Base-by-base conservation (phyloP, 169 alveolate species). In the Plasmodium malariae region DNA sequence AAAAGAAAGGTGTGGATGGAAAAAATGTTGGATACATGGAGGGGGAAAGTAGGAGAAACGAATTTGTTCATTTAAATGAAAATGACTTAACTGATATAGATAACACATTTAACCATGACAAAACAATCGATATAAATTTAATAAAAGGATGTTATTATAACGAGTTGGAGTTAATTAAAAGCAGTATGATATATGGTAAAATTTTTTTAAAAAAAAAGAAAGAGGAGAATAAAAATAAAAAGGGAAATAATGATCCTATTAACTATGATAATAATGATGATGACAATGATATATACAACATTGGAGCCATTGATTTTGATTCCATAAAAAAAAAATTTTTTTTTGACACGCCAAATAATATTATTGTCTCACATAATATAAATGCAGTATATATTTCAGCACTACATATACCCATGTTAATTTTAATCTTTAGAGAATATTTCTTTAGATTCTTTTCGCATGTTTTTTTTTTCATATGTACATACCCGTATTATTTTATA, bases 361-460 rank as follows among this genome's bases (percentile, higher is more conserved):
- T 83, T 3, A 83, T 83, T 57, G 91, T 65, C 14, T 83, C 83
- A 17, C 83, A 83, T 40, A 83, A 83, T 59, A 67, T 83, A 83
- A 83, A 83, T 59, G 83, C 91, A 67, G 83, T 83, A 60, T 83
- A 83, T 30, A 83, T 83, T 30, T 32, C 51, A 1, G 62, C 91
- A 17, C 65, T 83, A 17, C 83, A 83, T 17, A 24, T 83, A 28
- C 91, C 91, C 11, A 19, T 59, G 1, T 71, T 83, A 37, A 54
- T 83, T 40, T 70, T 65, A 83, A 62, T 83, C 3, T 55, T 83
- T 7, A 83, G 51, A 40, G 48, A 83, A 67, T 57, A 83, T 30
- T 83, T 83, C 19, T 83, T 83, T 32, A 36, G 85, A 32, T 83
- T 83, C 32, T 83, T 83, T 43, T 83, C 91, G n/a, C 91, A 83